Conservation (phyloP, 2,329 filamentous ascomycete genomes). For the Paramyrothecium roridum region DNA sequence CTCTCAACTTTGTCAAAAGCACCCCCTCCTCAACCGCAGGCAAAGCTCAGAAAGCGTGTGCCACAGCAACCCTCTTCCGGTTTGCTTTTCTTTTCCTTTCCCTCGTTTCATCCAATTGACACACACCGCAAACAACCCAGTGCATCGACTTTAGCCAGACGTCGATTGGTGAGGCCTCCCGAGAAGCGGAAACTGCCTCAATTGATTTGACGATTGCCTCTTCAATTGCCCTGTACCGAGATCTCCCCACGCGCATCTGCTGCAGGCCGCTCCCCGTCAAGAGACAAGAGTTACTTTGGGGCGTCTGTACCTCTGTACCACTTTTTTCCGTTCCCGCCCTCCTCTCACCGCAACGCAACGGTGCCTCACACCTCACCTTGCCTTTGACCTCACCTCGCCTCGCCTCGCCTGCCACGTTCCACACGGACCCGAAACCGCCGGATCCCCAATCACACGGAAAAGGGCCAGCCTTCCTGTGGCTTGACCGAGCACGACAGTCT, state of each 20-base stretch:
- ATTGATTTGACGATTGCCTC: neutral
- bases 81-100: neutral
- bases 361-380: neutral
- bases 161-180: neutral
- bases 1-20: neutral
- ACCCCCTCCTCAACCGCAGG: too few relatives aligned
- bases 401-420: neutral
- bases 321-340: too few relatives aligned
- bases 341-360: too few relatives aligned
- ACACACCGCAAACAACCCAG: neutral
- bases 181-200: neutral
- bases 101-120: neutral
- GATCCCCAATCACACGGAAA: too few relatives aligned
- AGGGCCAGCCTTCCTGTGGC: too few relatives aligned
- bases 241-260: too few relatives aligned
- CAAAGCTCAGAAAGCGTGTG: too few relatives aligned
- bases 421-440: too few relatives aligned
- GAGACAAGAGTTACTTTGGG: neutral
- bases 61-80: neutral
- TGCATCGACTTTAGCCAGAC: neutral
- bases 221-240: neutral
- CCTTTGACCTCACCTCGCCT: neutral
- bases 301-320: too few relatives aligned
- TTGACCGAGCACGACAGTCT: too few relatives aligned
- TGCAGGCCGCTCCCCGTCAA: neutral